These are phyloP conservation scores for Verticillium dahliae DNA, from an alignment of 2,329 filamentous ascomycete species.

Conservation along the genomic window DNA sequence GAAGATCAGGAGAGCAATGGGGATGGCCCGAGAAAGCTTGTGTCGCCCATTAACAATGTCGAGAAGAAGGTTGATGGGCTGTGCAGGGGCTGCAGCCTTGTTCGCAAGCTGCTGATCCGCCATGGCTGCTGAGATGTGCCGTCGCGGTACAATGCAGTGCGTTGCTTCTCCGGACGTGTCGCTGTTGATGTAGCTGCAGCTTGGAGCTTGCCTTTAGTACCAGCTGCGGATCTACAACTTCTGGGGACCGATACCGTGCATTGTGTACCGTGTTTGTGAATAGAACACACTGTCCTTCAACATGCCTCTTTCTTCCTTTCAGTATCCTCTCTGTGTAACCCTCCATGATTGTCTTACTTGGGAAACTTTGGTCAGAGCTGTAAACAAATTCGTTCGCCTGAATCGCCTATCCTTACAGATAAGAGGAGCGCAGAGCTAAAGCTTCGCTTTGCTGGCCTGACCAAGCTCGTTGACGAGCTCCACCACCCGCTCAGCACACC, in stretches of 20 bases:
- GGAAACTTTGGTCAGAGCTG: no score
- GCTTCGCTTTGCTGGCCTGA: slow-evolving; percentile 19
- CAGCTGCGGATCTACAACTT: no score
- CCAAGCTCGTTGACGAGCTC: slow-evolving; percentile 59
- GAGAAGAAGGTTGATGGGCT: slow-evolving; percentile 18
- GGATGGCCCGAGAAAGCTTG: slow-evolving; percentile 40
- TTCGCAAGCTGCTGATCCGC: slow-evolving; percentile 5
- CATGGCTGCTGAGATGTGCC: slow-evolving; percentile 4
- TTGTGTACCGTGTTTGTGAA: no score
- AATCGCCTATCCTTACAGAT: not conserved
- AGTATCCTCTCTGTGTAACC: no score
- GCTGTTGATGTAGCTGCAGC: not conserved
- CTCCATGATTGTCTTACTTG: no score
- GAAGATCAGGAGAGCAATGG: slow-evolving; percentile 58
- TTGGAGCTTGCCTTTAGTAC: not conserved
- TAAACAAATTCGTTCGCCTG: no score
- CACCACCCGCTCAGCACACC: slow-evolving; percentile 61
- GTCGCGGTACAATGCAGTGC: not conserved
- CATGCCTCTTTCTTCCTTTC: no score
- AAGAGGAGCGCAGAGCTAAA: slow-evolving; percentile 11
- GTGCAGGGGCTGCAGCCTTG: slow-evolving; percentile 2
- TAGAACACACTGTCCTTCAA: no score
- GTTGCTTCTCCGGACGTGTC: not conserved
- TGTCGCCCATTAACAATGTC: slow-evolving; percentile 43
- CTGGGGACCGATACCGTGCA: no score